Conservation (phyloP, 192 early-diverging fungal species). For the Lunasporangiospora selenospora region DNA sequence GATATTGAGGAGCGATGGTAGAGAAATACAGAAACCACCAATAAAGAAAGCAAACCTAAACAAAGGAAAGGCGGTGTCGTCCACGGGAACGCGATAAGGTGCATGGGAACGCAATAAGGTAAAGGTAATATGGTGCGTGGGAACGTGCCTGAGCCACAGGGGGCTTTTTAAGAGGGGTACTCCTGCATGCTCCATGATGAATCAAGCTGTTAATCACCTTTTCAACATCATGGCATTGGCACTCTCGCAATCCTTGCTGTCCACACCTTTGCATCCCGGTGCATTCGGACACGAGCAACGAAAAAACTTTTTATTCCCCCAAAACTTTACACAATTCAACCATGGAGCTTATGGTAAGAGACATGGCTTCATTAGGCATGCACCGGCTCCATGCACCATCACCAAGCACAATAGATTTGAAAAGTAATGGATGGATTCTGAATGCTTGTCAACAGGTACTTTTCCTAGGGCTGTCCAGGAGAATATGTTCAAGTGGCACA, state of each 20-base stretch:
- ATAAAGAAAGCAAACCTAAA: neutral
- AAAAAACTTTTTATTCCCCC: slow-evolving; percentile 58
- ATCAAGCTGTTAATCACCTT: too few species aligned
- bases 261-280: slow-evolving; percentile 22
- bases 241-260: neutral
- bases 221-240: too few species aligned
- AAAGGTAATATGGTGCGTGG: too few species aligned
- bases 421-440: slow-evolving; percentile 26
- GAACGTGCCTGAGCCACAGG: too few species aligned
- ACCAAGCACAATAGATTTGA: slow-evolving; percentile 29
- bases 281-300: slow-evolving; percentile 56
- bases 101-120: too few species aligned
- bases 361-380: too few species aligned
- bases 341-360: slow-evolving; percentile 71
- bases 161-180: too few species aligned
- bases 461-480: slow-evolving; percentile 32
- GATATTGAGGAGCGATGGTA: slow-evolving; percentile 25
- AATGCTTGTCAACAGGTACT: slow-evolving; percentile 15
- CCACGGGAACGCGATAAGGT: too few species aligned
- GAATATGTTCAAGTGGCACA: slow-evolving; percentile 33
- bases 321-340: slow-evolving; percentile 62
- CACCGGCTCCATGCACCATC: too few species aligned
- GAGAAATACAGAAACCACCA: neutral
- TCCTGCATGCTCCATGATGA: too few species aligned
- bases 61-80: neutral